These are phyloP conservation scores for Hypholoma fasciculare DNA, from an alignment of 768 basidiomycete species.

Conservation along the genomic window DNA sequence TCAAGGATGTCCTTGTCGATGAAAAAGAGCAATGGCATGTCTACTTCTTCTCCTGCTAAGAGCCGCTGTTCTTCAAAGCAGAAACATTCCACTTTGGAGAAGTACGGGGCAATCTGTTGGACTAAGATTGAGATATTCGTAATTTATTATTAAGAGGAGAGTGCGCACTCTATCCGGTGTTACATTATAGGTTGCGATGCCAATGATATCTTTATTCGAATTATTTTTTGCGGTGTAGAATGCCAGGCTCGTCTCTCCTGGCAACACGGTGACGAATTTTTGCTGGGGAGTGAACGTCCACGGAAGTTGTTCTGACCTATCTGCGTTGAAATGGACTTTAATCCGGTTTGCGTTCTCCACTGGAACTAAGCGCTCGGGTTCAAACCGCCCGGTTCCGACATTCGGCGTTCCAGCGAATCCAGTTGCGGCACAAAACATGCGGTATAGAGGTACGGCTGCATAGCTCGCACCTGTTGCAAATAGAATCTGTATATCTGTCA, in stretches of 20 bases:
- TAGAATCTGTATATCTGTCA: conserved; percentile 55
- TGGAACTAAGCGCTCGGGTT: conserved; percentile 82
- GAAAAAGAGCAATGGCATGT: conserved; percentile 98
- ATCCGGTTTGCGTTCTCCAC: conserved; percentile 70
- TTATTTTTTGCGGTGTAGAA: conserved; percentile 94
- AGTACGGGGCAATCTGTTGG: conserved; percentile 90
- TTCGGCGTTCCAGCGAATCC: conserved; percentile 96
- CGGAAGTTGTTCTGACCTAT: conserved; percentile 83
- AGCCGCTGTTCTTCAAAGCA: conserved; percentile 99
- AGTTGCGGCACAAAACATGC: conserved; percentile 97
- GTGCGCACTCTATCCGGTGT: conserved; percentile 91
- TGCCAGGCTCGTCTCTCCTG: conserved; percentile 94
- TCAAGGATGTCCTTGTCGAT: conserved; percentile 97
- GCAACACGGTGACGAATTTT: conserved; percentile 84
- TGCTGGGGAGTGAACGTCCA: conserved; percentile 95
- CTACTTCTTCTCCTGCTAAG: conserved; percentile 93
- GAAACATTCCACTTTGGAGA: conserved; percentile 99
- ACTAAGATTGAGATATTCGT: background rate
- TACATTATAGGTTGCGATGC: conserved; percentile 98
- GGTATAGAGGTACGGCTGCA: conserved; percentile 95
- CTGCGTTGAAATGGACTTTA: conserved; percentile 95
- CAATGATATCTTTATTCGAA: conserved; percentile 86
- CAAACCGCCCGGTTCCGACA: conserved; percentile 82
- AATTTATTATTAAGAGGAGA: background rate
- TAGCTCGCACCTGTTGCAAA: conserved; percentile 86